Base-by-base conservation (phyloP, 2,329 filamentous ascomycete genomes). In the Cordyceps militaris region DNA sequence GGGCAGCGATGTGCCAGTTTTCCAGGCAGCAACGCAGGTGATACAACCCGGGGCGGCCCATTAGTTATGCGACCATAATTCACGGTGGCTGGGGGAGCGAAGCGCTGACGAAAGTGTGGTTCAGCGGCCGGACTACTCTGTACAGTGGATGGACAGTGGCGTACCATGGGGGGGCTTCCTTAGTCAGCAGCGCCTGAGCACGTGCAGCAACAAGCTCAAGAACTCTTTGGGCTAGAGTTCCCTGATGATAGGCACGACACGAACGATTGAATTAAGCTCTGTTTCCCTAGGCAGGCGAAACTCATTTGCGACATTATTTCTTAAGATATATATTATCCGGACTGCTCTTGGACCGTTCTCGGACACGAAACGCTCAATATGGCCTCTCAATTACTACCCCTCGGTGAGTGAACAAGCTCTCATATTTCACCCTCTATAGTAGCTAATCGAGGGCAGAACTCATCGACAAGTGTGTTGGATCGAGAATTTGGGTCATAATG, bases 381-480 rank as follows among this genome's bases (percentile, higher is more conserved):
- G 87, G 81, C 87, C 46, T 88, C 87, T 58, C 87, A 89, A 73
- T 80, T 91, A 57, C 79, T 91, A 56, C 87, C 87, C 56, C 76
- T 89, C 65, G 86, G 86, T 88, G 72, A 66, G 73, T 32, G 46
- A 42, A 23, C 32, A 34, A 48, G 6, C 28, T n/a, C n/a, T n/a
- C n/a, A n/a, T n/a, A 40, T 23, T n/a, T 44, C 38, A 38, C 10
- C 21, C 2, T 50, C 11, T 51, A 46, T 32, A 24, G 19, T 32
- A 26, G 47, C 65, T 69, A 60, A 70, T 64, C 56, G 14, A 26
- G 46, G 28, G 19, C 69, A 96, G 94, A 99, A 76, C 85, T 99
- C 70, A 97, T 99, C 73, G 94, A 99, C 79, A 97, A 97, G 76
- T 99, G 94, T 71, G 92, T 99, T 64, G 94, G 94, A 61, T 97